Conservation (phyloP, 129 eudicot species). For the Daucus carota region DH1_v3.0 NC_030387.2:35843001-35843500, state of each 20-base stretch:
- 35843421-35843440: conserved; percentile 43
- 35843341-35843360: neutral
- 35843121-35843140: conserved; percentile 62
- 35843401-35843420: conserved; percentile 27
- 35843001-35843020: neutral
- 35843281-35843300: conserved; percentile 33
- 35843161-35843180: conserved; percentile 40
- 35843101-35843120: conserved; percentile 71
- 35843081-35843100: conserved; percentile 43
- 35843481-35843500: conserved; percentile 63
- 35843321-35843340: neutral
- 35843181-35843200: conserved; percentile 44
- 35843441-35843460: conserved; percentile 61
- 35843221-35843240: conserved; percentile 62
- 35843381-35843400: neutral
- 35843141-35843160: conserved; percentile 44
- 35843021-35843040: neutral
- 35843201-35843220: conserved; percentile 45
- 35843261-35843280: conserved; percentile 59
- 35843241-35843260: conserved; percentile 40
- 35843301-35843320: neutral
- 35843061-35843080: conserved; percentile 18
- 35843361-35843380: neutral
- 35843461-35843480: conserved; percentile 58
- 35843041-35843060: neutral